Evolutionary conservation across 1,139 yeast species (phyloP), one percentile per base, ranked within the genome.

Genomic region (Zygoascus sp.): DNA sequence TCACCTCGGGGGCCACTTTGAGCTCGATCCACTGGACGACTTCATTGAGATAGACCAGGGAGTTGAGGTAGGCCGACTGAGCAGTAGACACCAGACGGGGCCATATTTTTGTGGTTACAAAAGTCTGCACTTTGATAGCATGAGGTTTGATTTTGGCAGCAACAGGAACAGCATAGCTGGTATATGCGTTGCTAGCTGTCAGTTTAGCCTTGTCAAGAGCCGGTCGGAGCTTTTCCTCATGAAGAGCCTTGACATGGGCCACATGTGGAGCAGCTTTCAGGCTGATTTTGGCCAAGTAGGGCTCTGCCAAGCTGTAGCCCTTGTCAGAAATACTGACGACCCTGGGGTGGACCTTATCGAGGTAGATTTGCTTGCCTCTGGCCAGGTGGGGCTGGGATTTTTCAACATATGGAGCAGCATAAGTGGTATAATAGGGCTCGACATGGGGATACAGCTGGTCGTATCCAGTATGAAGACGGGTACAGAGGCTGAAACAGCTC

Each of bases 381-480:
- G 46, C 49, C 28, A 50, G 48, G 41, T 53, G 53, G 1, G 63
- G 63, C 15, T 47, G 47, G 2, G 50, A 55, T 10, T 22, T 30
- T 9, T 50, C 51, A 5, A 56, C 55, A 17, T 51, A 54, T 10
- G 63, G 61, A 23, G 52, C 53, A 17, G 57, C 55, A 35, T 56
- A 58, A 9, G 45, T 37, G 21, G 50, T 50, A 35, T 58, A 57
- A 17, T 47, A 32, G 10, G 50, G 50, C 20, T 32, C 28, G 22
- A 43, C 41, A 32, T 34, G 32, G 20, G 46, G 46, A 16, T 43
- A 40, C 20, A 47, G 5, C n/a, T 25, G 27, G 25, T 30, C 41
- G 22, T 32, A 47, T 7, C 32, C 47, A 15, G 38, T 13, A 23
- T 47, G 45, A 5, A 42, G 11, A 11, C 32, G 25, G 9, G 41